Evolutionary conservation across 345 rosid genomes (phyloP).

Genomic region (Jatropha curcas): DNA sequence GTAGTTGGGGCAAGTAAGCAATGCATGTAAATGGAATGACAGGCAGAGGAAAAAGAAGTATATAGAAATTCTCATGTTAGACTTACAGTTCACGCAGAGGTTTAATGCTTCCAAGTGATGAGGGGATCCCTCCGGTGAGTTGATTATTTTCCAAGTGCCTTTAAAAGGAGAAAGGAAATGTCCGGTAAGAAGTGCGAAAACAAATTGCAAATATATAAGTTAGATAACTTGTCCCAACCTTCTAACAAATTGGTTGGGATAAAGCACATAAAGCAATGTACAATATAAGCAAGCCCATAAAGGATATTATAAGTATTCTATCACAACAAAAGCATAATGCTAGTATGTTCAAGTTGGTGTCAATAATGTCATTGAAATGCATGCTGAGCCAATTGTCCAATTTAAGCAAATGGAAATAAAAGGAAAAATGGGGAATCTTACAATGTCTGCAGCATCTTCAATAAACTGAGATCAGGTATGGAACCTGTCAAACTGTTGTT

Average conservation of each 20-base stretch:
- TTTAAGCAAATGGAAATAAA: conserved; percentile 1
- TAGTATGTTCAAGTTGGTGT: conserved; percentile 5
- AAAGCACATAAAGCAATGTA: background rate
- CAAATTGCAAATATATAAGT: conserved; percentile 9
- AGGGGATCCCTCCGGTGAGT: conserved; percentile 61
- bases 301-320: background rate
- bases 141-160: conserved; percentile 87
- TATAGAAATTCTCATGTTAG: conserved; percentile 20
- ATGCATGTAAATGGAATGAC: background rate
- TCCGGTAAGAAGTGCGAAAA: conserved; percentile 17
- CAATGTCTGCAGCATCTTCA: conserved; percentile 58
- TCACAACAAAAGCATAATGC: background rate
- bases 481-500: conserved; percentile 65
- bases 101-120: conserved; percentile 53
- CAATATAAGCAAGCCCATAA: conserved; percentile 2
- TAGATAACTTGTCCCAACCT: background rate
- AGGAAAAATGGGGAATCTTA: conserved; percentile 37
- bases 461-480: conserved; percentile 68
- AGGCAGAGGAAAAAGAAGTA: background rate
- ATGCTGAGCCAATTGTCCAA: background rate
- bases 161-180: conserved; percentile 20
- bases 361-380: conserved; percentile 1
- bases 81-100: conserved; percentile 76
- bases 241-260: background rate
- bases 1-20: background rate